A percentile compares a stretch with the other conserved stretches of the same genome.
These are phyloP conservation scores for Globisporangium spiculum DNA, from an alignment of 352 stramenopile genomes.

Conservation along the genomic window DNA sequence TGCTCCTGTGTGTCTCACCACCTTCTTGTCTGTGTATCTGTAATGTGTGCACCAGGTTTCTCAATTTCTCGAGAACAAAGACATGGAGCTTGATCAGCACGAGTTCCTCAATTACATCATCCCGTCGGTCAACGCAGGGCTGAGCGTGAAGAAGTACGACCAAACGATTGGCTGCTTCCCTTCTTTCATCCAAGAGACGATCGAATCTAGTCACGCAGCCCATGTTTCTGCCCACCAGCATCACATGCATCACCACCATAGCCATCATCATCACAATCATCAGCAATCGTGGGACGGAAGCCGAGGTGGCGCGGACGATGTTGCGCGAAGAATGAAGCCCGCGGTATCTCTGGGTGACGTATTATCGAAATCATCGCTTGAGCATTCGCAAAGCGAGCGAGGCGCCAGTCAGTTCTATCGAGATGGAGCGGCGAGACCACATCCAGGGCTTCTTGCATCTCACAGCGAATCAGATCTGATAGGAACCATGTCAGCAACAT, in stretches of 20 bases:
- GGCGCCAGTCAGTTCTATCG: background rate
- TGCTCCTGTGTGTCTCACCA: background rate
- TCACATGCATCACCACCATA: constrained; percentile 24
- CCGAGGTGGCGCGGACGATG: background rate
- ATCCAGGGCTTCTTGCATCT: constrained; percentile 18
- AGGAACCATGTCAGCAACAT: constrained; percentile 24
- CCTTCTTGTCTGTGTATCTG: background rate
- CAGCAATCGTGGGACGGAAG: constrained; percentile 12
- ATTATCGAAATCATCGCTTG: constrained; percentile 13
- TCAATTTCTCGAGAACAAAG: constrained; percentile 79
- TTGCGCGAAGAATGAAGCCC: constrained; percentile 12
- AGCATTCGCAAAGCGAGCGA: constrained; percentile 22
- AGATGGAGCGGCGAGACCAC: constrained; percentile 3
- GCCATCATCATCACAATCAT: constrained; percentile 16
- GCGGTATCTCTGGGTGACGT: constrained; percentile 16
- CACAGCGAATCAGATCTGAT: constrained; percentile 44
- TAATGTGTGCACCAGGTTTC: constrained; percentile 34
- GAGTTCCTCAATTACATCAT: constrained; percentile 84
- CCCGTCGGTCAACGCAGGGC: constrained; percentile 67
- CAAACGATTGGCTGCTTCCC: constrained; percentile 5
- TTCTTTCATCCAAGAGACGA: constrained; percentile 14
- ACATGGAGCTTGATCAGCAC: constrained; percentile 80
- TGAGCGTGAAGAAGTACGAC: constrained; percentile 42
- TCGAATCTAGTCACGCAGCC: constrained; percentile 2
- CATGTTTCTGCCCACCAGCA: constrained; percentile 23